Conservation (phyloP, 1,284 basidiomycete genomes). For the Rhodofomes roseus region DNA sequence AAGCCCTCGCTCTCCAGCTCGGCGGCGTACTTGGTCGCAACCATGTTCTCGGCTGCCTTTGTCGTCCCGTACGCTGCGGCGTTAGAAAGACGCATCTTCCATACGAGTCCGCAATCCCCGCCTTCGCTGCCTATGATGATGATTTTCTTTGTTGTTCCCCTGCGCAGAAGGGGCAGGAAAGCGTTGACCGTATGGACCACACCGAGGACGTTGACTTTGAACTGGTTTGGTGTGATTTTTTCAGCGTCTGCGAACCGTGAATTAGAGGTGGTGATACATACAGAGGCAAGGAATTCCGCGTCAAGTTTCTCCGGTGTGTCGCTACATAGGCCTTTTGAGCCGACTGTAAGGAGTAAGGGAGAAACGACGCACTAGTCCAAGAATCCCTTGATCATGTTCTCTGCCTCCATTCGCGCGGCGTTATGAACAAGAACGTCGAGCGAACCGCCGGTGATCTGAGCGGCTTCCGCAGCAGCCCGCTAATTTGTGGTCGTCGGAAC, state of each 20-base stretch:
- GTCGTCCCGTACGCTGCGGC: constrained; percentile 30
- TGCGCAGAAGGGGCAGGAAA: constrained; percentile 34
- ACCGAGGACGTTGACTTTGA: constrained; percentile 37
- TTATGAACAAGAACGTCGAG: constrained; percentile 30
- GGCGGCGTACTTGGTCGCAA: constrained; percentile 35
- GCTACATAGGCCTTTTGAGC: not conserved
- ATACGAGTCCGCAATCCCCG: constrained; percentile 27
- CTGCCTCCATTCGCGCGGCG: constrained; percentile 15
- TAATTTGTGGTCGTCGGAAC: not conserved
- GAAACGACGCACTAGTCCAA: constrained; percentile 9
- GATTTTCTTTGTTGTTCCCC: constrained; percentile 34
- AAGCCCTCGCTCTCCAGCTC: constrained; percentile 32
- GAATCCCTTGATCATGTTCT: constrained; percentile 1
- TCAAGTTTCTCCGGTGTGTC: constrained; percentile 12
- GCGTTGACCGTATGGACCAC: constrained; percentile 33
- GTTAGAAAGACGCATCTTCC: constrained; percentile 9
- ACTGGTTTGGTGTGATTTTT: constrained; percentile 9
- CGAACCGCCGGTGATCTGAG: constrained; percentile 20
- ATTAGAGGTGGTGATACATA: not conserved
- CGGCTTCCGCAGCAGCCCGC: constrained; percentile 14
- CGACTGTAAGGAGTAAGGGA: too few relatives aligned
- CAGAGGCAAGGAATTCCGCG: constrained; percentile 9
- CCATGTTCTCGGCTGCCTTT: constrained; percentile 37
- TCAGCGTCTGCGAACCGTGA: too few relatives aligned
- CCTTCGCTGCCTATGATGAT: constrained; percentile 29